Base-by-base conservation (phyloP, 2,329 filamentous ascomycete genomes). In the Phialocephala sp. region DNA sequence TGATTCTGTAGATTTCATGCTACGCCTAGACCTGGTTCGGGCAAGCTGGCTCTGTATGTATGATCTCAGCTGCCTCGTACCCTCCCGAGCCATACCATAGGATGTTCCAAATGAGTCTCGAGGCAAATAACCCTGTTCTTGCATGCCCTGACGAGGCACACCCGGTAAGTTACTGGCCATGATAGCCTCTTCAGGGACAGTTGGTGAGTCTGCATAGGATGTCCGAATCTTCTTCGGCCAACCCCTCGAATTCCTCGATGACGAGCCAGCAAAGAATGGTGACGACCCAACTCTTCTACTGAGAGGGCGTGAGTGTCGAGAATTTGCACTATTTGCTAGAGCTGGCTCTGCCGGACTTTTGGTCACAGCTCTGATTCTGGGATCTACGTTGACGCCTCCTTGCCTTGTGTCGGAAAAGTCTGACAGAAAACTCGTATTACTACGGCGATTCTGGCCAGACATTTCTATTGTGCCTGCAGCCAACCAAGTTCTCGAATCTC, bases 251-350 rank as follows among this genome's bases (percentile, higher is more conserved):
- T 61, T 62, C 20, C 70, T 56, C 15, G 58, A 59, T 18, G 66
- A 65, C 11, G 69, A 68, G 32, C 72, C 71, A 6, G 68, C 68
- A 41, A 75, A 76, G 65, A 76, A 76, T 8, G 74, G 73, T 8
- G 72, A 72, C 2, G 68, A 68, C 12, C 73, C 73, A 15, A 68
- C 52, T 12, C 74, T 66, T 54, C 75, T 64, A 41, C 68, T 71
- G 0, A 75, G 63, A 24, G 73, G 73, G 5, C 71, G 66, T 24
- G 67, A 70, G 52, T 55, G 64, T 43, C 59, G 56, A 37, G 57
- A 64, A 47, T 59, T 61, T 8, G 24, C 59, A 60, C 64, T 69
- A 32, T 56, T 69, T 20, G 47, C 32, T 8, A n/a, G 47, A 61
- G 52, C 58, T 43, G 47, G 36, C 54, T 60, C 32, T 4, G 65